A percentile compares a stretch with the other conserved stretches of the same genome.
phyloP scores from a whole-genome alignment of 495 filamentous ascomycete genomes.

The Aspergillus sclerotiicarbonarius region DNA sequence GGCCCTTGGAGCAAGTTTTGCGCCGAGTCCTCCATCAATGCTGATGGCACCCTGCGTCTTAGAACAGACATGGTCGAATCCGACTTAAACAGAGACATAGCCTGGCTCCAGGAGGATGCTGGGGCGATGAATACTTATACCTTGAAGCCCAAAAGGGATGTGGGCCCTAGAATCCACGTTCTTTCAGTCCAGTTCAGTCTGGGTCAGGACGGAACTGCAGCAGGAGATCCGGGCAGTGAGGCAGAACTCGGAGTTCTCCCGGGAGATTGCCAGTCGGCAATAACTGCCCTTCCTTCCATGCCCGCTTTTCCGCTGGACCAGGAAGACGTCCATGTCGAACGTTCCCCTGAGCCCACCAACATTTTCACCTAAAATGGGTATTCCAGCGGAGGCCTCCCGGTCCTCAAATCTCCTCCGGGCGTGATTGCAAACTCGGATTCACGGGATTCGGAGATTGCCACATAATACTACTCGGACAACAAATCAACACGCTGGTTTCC shows the following conservation, averaged over 20 bases:
- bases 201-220: conserved; percentile 20
- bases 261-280: conserved; percentile 28
- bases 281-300: conserved; percentile 42
- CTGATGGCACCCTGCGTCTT: conserved; percentile 11
- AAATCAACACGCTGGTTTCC: too few relatives aligned
- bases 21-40: conserved; percentile 21
- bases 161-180: conserved; percentile 35
- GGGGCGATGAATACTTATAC: conserved; percentile 37
- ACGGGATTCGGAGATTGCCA: too few relatives aligned
- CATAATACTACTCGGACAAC: too few relatives aligned
- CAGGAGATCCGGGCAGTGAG: conserved; percentile 8
- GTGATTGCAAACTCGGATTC: not conserved
- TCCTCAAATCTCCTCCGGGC: too few relatives aligned
- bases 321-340: not conserved
- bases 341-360: not conserved
- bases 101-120: conserved; percentile 31
- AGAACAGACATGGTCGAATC: conserved; percentile 14
- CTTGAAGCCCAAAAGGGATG: conserved; percentile 29
- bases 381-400: not conserved
- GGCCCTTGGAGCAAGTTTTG: conserved; percentile 39
- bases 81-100: conserved; percentile 29
- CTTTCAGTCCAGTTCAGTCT: conserved; percentile 30
- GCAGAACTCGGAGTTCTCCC: conserved; percentile 5
- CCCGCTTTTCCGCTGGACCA: conserved; percentile 13
- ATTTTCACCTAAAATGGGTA: not conserved